phyloP scores from a whole-genome alignment of 1,139 yeast genomes.

The Taiozyma sp. region DNA sequence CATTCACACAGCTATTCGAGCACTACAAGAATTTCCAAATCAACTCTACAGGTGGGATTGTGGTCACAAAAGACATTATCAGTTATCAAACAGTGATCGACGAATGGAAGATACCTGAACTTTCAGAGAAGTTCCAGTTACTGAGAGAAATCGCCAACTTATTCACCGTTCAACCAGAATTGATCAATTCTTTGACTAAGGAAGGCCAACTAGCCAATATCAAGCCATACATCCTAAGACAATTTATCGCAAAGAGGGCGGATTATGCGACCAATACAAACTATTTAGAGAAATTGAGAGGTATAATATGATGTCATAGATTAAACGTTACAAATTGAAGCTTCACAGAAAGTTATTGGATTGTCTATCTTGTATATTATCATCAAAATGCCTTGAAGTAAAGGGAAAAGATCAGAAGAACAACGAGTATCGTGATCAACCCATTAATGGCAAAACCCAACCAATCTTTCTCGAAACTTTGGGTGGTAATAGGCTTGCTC shows the following conservation, averaged over 20 bases:
- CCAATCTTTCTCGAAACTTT: slow-evolving; percentile 7
- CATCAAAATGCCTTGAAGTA: slow-evolving; percentile 17
- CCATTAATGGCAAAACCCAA: slow-evolving; percentile 10
- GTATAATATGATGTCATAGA: slow-evolving; percentile 10
- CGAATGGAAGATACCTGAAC: slow-evolving; percentile 57
- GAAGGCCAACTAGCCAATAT: slow-evolving; percentile 76
- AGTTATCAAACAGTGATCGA: slow-evolving; percentile 72
- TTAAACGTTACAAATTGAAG: background rate
- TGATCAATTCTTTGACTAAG: slow-evolving; percentile 70
- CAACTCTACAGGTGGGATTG: slow-evolving; percentile 77
- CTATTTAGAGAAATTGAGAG: slow-evolving; percentile 41
- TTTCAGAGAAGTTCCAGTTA: slow-evolving; percentile 65
- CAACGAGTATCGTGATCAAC: slow-evolving; percentile 6
- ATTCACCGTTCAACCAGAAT: slow-evolving; percentile 73
- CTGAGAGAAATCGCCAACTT: slow-evolving; percentile 80
- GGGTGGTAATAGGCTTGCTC: slow-evolving; percentile 1
- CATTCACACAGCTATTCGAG: slow-evolving; percentile 55
- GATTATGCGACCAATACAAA: slow-evolving; percentile 50
- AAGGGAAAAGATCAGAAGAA: slow-evolving; percentile 12
- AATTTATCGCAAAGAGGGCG: slow-evolving; percentile 63
- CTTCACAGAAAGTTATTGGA: background rate
- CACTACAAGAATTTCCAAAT: slow-evolving; percentile 77
- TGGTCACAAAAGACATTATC: slow-evolving; percentile 79
- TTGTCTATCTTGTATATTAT: background rate
- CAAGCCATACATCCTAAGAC: slow-evolving; percentile 61